A percentile compares a stretch with the other conserved stretches of the same genome.
Conservation (phyloP, 495 filamentous ascomycete species). For the Xylaria sp. region DNA sequence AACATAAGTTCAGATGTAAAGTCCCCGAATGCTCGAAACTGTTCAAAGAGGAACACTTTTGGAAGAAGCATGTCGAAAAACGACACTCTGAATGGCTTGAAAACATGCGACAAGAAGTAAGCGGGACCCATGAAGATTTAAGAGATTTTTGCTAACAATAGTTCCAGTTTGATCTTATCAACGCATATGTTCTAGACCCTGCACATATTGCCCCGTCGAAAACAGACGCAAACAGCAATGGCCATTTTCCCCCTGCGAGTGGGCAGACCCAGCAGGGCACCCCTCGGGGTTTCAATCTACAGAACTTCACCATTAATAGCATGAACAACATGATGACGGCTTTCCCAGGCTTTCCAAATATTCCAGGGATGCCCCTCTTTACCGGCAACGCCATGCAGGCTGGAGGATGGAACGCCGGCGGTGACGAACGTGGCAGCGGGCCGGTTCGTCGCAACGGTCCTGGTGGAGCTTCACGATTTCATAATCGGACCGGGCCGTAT, state of each 20-base stretch:
- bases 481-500: conserved; percentile 57
- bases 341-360: conserved; percentile 56
- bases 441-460: conserved; percentile 56
- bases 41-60: conserved; percentile 96
- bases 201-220: conserved; percentile 89
- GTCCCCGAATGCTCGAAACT: conserved; percentile 94
- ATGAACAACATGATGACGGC: conserved; percentile 62
- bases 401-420: conserved; percentile 53
- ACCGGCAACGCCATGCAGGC: conserved; percentile 58
- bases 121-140: conserved; percentile 34
- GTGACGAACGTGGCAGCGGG: conserved; percentile 56
- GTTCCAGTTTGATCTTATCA: conserved; percentile 81
- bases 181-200: conserved; percentile 91
- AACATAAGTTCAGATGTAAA: conserved; percentile 94
- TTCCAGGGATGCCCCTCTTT: conserved; percentile 60
- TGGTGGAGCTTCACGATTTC: conserved; percentile 48
- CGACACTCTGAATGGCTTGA: conserved; percentile 90
- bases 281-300: conserved; percentile 87
- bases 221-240: conserved; percentile 96
- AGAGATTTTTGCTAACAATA: conserved; percentile 23
- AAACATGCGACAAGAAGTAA: conserved; percentile 80
- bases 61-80: conserved; percentile 98
- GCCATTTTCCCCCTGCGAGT: conserved; percentile 84
- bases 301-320: conserved; percentile 62
- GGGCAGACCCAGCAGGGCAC: conserved; percentile 80